Base-by-base conservation (phyloP, 2,329 filamentous ascomycete genomes). In the Neoscytalidium dimidiatum region DNA sequence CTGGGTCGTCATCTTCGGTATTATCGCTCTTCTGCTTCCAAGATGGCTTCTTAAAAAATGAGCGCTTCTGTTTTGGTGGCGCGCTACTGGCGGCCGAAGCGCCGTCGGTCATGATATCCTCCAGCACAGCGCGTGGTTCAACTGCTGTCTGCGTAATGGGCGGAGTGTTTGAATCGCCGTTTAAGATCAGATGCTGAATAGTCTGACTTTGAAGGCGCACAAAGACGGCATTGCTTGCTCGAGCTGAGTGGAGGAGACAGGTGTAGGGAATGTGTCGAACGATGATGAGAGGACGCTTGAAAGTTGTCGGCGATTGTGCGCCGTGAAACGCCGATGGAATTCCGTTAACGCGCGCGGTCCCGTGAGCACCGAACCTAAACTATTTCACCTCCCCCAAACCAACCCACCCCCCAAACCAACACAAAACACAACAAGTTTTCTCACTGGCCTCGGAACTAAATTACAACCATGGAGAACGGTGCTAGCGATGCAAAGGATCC, bases 401-500 rank as follows among this genome's bases (percentile, higher is more conserved):
- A n/a, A 8, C 31, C 11, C 28, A 26, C 62, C 4, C n/a, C n/a
- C 11, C 51, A 8, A 31, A 33, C 28, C 28, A 31, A 52, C 43
- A 29, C 17, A 58, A 33, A 35, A 26, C 51, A 57, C 21, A 2
- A 21, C n/a, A 23, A 17, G 23, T 21, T 21, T 41, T 33, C 35
- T 49, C 33, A 35, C n/a, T 6, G 19, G 21, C 56, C 14, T 52
- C 7, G 26, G 5, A 60, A 46, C 51, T 23, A n/a, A 21, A 48
- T 6, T 23, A 17, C 53, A 67, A 78, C 68, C 67, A 95, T 94
- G 92, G 92, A 94, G 80, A 94, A 94, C 82, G 88, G 87, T 67
- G 83, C 84, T 68, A 80, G 79, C 66, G 92, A 95, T 79, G 91
- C 92, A 68, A 94, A 92, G 78, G 95, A 99, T 78, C 95, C 95